Evolutionary conservation across 306 rosid species (phyloP).

Genomic region (Rosa multiflora): DNA sequence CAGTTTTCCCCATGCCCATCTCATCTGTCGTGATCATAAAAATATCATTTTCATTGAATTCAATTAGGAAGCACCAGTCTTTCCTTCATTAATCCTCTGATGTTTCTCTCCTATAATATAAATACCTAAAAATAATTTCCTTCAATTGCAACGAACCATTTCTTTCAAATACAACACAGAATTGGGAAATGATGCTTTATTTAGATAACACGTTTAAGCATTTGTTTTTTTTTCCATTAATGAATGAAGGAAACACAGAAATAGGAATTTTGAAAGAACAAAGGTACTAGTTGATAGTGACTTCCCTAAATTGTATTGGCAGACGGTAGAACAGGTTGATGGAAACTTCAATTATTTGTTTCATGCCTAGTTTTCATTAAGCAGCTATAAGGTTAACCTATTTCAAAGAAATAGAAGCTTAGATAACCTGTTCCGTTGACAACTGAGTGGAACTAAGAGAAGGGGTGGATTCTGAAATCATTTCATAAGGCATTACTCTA

Average conservation of each 20-base stretch:
- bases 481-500: neutral
- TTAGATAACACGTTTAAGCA: neutral
- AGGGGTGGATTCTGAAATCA: conserved; percentile 13
- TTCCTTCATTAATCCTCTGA: neutral
- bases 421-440: neutral
- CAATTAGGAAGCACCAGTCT: conserved; percentile 15
- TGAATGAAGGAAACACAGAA: neutral
- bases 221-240: neutral
- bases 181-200: neutral
- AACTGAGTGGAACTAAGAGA: conserved; percentile 15
- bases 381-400: conserved; percentile 1
- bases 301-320: neutral
- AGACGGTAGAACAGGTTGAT: conserved; percentile 1
- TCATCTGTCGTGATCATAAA: conserved; percentile 58
- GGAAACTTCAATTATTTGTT: neutral
- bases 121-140: neutral
- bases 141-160: neutral
- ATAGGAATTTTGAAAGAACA: neutral
- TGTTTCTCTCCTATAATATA: neutral
- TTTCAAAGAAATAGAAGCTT: neutral
- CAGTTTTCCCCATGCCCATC: conserved; percentile 96
- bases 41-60: conserved; percentile 15
- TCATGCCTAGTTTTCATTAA: conserved; percentile 10
- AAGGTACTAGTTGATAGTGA: neutral
- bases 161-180: neutral